Evolutionary conservation across 2,329 filamentous ascomycete species (phyloP), one percentile per base, ranked within the genome.

Genomic region (Colletotrichum simmondsii): DNA sequence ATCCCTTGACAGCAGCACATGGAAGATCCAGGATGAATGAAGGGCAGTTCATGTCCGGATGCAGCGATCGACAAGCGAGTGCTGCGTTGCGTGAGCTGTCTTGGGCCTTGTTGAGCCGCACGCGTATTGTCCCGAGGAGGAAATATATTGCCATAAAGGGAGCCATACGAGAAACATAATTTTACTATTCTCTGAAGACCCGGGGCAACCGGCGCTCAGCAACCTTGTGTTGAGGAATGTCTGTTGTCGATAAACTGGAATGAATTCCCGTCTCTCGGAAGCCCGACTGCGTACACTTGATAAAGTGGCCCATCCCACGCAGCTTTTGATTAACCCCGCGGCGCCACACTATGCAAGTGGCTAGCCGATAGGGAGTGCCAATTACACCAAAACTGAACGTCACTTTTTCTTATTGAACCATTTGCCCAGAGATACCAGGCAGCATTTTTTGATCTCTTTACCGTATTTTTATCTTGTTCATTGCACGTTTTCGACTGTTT

Each of bases 271-370:
- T 64, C 30, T n/a, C n/a, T 46, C 26, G 42, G 60, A 46, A n/a
- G 24, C 49, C 70, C 60, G 66, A 32, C 66, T 65, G 56, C 70
- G 60, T 46, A 70, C 53, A 58, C 66, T 22, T 22, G 54, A 60
- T 65, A 16, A 46, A 37, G 37, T 56, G 30, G 60, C 64, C 64
- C 16, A n/a, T 53, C 32, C 56, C 65, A 49, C 59, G 19, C 63
- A 60, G 42, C 70, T 52, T 42, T 42, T 69, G 56, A 65, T 60
- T 56, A 65, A 71, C 71, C 71, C 71, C 71, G 66, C 71, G 66
- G 66, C 66, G 71, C 71, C 71, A 72, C 70, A 72, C 59, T 57
- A 46, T 57, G 22, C 71, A 65, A 64, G 53, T 37, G 42, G 35
- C 22, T 22, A 32, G 42, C 60, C 56, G 66, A 37, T 61, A 65